Evolutionary conservation across 2,329 filamentous ascomycete species (phyloP).

Genomic region (Epichloe amarillans): DNA sequence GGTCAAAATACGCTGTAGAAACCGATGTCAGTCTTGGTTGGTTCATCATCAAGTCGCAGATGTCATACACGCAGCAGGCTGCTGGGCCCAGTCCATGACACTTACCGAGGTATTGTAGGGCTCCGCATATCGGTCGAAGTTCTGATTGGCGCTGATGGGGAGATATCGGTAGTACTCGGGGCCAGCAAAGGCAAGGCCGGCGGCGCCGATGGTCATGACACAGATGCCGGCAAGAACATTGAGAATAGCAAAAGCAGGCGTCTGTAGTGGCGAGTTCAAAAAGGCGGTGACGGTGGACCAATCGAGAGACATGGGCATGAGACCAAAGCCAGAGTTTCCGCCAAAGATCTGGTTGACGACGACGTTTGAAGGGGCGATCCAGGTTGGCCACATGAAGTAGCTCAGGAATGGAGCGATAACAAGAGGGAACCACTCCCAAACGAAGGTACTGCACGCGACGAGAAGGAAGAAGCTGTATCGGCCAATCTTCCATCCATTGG

Average conservation of each 20-base stretch:
- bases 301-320: slow-evolving; percentile 54
- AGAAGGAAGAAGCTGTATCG: slow-evolving; percentile 45
- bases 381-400: slow-evolving; percentile 46
- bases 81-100: not conserved
- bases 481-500: slow-evolving; percentile 45
- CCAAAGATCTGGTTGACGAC: slow-evolving; percentile 54
- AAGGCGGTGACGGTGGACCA: slow-evolving; percentile 49
- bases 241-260: slow-evolving; percentile 45
- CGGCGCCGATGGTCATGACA: slow-evolving; percentile 36
- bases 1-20: slow-evolving; percentile 34
- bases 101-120: slow-evolving; percentile 35
- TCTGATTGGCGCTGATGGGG: slow-evolving; percentile 38
- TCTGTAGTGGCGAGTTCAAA: slow-evolving; percentile 41
- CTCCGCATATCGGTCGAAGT: slow-evolving; percentile 46
- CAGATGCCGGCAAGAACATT: slow-evolving; percentile 43
- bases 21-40: not conserved
- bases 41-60: not conserved
- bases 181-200: slow-evolving; percentile 37
- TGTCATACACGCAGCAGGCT: not conserved
- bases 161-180: slow-evolving; percentile 41
- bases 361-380: slow-evolving; percentile 48
- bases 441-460: slow-evolving; percentile 34
- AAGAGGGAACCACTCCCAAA: slow-evolving; percentile 46
- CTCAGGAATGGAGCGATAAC: slow-evolving; percentile 45
- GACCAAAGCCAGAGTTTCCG: slow-evolving; percentile 43